Evolutionary conservation across 2,329 filamentous ascomycete species (phyloP).

Genomic region (Drechslerella dactyloides): DNA sequence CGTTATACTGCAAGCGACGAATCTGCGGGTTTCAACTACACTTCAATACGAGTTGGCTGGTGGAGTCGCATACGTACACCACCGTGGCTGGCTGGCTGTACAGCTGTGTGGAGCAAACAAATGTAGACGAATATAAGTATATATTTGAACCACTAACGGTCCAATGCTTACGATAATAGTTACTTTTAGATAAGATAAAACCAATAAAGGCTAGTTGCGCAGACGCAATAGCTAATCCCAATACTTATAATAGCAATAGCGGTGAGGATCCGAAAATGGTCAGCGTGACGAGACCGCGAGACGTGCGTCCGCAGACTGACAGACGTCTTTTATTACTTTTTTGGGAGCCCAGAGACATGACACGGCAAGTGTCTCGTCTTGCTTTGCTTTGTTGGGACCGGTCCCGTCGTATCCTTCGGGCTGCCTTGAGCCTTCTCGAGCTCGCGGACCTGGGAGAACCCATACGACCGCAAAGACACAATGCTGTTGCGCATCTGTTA

Average conservation of each 20-base stretch:
- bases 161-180: no score
- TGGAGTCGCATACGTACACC: background rate
- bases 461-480: no score
- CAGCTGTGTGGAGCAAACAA: background rate
- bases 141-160: no score
- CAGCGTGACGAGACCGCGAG: slow-evolving; percentile 50
- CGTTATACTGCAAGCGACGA: background rate
- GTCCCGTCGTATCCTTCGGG: slow-evolving; percentile 1
- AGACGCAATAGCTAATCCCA: no score
- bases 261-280: slow-evolving; percentile 35
- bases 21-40: background rate
- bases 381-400: background rate
- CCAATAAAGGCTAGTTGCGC: no score
- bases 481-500: background rate
- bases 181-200: no score
- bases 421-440: no score
- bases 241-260: slow-evolving; percentile 15
- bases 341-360: slow-evolving; percentile 16
- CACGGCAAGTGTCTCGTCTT: slow-evolving; percentile 35
- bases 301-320: slow-evolving; percentile 7
- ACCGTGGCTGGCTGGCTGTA: background rate
- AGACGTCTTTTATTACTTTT: background rate
- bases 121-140: background rate
- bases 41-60: background rate
- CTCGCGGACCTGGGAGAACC: background rate